phyloP scores from a whole-genome alignment of 2,329 filamentous ascomycete species.

The Hypocreales sp. region DNA sequence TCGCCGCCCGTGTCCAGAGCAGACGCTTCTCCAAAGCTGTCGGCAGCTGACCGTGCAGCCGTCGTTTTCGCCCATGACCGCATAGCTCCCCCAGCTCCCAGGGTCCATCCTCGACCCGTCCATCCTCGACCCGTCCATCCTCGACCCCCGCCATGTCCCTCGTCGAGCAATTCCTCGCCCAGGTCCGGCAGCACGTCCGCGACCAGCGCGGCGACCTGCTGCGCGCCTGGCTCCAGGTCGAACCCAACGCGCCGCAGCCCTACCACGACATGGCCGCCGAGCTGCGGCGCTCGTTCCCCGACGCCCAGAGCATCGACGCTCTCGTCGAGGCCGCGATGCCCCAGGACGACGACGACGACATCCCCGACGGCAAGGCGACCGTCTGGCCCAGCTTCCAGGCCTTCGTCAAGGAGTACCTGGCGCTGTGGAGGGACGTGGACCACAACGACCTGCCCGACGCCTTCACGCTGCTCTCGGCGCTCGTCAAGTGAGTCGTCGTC shows the following conservation, averaged over 20 bases:
- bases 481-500: constrained; percentile 53
- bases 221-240: constrained; percentile 57
- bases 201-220: constrained; percentile 49
- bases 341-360: constrained; percentile 32
- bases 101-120: too few relatives aligned
- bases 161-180: constrained; percentile 50
- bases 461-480: constrained; percentile 55
- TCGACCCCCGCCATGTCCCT: constrained; percentile 35
- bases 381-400: constrained; percentile 63
- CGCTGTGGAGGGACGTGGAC: constrained; percentile 68
- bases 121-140: constrained; percentile 2
- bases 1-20: too few relatives aligned
- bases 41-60: too few relatives aligned
- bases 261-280: constrained; percentile 56
- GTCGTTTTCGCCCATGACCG: too few relatives aligned
- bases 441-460: constrained; percentile 59
- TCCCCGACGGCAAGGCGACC: constrained; percentile 46
- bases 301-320: constrained; percentile 38
- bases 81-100: too few relatives aligned
- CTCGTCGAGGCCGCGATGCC: constrained; percentile 50
- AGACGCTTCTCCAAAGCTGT: too few relatives aligned
- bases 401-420: constrained; percentile 69
- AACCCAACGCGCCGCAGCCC: constrained; percentile 50
- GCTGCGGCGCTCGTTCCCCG: constrained; percentile 40
- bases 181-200: constrained; percentile 41